Base-by-base conservation (phyloP, 2,329 filamentous ascomycete genomes). In the Capronia epimyces region DNA sequence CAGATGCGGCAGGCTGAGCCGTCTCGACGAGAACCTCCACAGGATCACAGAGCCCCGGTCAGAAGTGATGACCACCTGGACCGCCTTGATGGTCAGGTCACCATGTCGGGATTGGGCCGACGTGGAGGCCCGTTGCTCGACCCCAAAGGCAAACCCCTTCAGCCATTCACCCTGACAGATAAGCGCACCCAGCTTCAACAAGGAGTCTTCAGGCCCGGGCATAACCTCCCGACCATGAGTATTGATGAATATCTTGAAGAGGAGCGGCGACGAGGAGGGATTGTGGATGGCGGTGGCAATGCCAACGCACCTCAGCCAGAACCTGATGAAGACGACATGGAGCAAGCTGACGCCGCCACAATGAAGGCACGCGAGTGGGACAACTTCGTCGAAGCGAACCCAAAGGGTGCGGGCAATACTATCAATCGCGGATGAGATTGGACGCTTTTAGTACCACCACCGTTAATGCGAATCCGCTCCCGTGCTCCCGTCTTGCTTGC, bases 201-300 rank as follows among this genome's bases (percentile, higher is more conserved):
- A 52, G 86, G 86, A 2, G 91, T 98, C 0, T 98, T 98, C 69
- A 79, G 87, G 49, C 82, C 89, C 0, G 89, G 93, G 6, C 93
- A 98, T 67, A 96, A 88, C 69, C 72, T 98, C 52, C 93, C 93
- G 1, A 97, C 93, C 2, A 97, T 98, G 93, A 87, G 82, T 1
- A 96, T 98, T 55, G 93, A 98, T 62, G 93, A 98, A 71, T 98
- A 97, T 65, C 75, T 98, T 13, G 93, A 94, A 46, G 91, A 97
- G 69, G 93, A 97, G 72, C 79, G 80, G 64, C 79, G 80, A 59
- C 76, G 87, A 56, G 93, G 93, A 13, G 88, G 88, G 16, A 90
- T 98, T 52, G 87, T 97, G 49, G 86, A 96, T 65, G 93, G 90
- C 29, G 89, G 89, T 24, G 90, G 90, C 15, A 86, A 87, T 62